phyloP scores from a whole-genome alignment of 2,329 filamentous ascomycete species.

The Ascochyta pisi region DNA sequence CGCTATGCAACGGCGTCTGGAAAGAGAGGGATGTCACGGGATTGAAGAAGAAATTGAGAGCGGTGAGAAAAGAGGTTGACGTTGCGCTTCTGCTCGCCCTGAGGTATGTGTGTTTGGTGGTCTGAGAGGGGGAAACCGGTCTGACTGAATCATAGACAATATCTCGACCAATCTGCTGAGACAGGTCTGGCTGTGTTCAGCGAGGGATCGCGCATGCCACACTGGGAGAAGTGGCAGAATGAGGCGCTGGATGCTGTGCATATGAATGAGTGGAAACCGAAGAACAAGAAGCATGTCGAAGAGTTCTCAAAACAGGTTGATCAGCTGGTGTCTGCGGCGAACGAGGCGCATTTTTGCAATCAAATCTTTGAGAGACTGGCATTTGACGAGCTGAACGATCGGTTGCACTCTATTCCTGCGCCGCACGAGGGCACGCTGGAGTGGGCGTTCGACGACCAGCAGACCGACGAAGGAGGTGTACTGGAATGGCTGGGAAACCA shows the following conservation, averaged over 20 bases:
- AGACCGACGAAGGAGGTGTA: slow-evolving; percentile 25
- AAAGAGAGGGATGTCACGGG: slow-evolving; percentile 39
- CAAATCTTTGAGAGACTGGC: slow-evolving; percentile 31
- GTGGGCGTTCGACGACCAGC: slow-evolving; percentile 32
- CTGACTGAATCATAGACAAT: slow-evolving; percentile 24
- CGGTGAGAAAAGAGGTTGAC: slow-evolving; percentile 35
- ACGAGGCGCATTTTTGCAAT: slow-evolving; percentile 32
- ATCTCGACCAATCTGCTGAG: slow-evolving; percentile 39
- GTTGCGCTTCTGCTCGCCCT: slow-evolving; percentile 34
- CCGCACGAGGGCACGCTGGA: slow-evolving; percentile 31
- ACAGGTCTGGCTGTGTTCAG: slow-evolving; percentile 34
- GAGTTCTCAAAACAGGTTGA: slow-evolving; percentile 38
- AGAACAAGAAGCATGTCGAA: slow-evolving; percentile 39
- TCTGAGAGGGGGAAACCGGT: not conserved
- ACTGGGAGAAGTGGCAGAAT: slow-evolving; percentile 40
- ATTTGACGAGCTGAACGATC: slow-evolving; percentile 35
- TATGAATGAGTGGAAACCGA: slow-evolving; percentile 35
- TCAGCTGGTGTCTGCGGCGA: slow-evolving; percentile 25
- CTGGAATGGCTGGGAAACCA: slow-evolving; percentile 38
- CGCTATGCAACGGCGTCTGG: slow-evolving; percentile 44
- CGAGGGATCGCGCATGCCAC: slow-evolving; percentile 21
- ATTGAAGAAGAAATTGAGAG: slow-evolving; percentile 34
- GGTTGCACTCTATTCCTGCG: slow-evolving; percentile 29
- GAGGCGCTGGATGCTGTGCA: slow-evolving; percentile 34
- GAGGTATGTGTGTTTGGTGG: slow-evolving; percentile 17